Percentiles rank a stretch among this genome's conserved stretches.
These are phyloP conservation scores for Gloeophyllum trabeum DNA, from an alignment of 768 basidiomycete species.

Conservation along the genomic window DNA sequence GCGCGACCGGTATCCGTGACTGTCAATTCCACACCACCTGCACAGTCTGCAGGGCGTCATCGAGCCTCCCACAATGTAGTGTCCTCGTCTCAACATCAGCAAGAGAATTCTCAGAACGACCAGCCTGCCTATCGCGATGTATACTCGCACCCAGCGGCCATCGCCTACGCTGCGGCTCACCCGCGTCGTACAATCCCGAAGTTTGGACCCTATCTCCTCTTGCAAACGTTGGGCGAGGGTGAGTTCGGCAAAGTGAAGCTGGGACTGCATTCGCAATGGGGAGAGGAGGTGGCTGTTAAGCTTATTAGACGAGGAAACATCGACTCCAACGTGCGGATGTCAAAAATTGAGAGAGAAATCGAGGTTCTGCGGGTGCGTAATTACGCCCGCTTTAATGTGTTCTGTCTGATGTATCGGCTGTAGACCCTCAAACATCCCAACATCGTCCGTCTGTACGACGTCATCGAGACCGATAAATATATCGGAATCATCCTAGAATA, in stretches of 20 bases:
- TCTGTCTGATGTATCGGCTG: slow-evolving; percentile 5
- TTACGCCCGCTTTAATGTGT: slow-evolving; percentile 6
- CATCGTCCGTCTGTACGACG: slow-evolving; percentile 96
- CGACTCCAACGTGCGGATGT: slow-evolving; percentile 76
- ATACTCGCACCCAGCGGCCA: slow-evolving; percentile 75
- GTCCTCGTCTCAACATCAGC: slow-evolving; percentile 15
- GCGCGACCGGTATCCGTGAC: slow-evolving; percentile 51
- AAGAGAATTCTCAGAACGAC: slow-evolving; percentile 29
- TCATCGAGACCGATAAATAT: slow-evolving; percentile 99
- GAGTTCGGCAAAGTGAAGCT: slow-evolving; percentile 99
- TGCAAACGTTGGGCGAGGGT: slow-evolving; percentile 96
- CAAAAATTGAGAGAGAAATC: slow-evolving; percentile 95
- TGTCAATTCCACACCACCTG: slow-evolving; percentile 29
- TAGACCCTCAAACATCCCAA: slow-evolving; percentile 95
- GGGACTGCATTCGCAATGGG: slow-evolving; percentile 88
- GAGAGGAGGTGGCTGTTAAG: slow-evolving; percentile 98
- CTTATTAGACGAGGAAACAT: slow-evolving; percentile 89
- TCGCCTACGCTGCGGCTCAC: slow-evolving; percentile 74
- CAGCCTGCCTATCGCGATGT: slow-evolving; percentile 54
- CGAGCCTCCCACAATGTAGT: slow-evolving; percentile 67
- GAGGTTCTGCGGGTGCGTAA: slow-evolving; percentile 85
- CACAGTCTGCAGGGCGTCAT: slow-evolving; percentile 31
- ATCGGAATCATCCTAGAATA: slow-evolving; percentile 99
- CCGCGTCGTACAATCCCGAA: slow-evolving; percentile 81
- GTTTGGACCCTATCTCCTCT: slow-evolving; percentile 90